Conservation (phyloP, 1,284 basidiomycete genomes). For the Hemileia vastatrix region DNA sequence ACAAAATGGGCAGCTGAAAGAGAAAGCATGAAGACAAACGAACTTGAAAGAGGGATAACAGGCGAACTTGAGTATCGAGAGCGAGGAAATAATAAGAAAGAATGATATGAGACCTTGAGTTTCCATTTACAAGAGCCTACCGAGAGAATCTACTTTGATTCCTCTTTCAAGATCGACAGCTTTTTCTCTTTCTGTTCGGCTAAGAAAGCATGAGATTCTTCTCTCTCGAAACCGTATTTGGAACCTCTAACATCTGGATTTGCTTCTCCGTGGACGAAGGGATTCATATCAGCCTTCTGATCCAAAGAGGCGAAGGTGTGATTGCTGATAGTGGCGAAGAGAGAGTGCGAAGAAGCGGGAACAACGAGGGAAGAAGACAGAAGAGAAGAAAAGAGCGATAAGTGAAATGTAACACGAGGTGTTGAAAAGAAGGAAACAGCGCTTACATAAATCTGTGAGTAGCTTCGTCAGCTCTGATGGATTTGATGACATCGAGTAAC, state of each 20-base stretch:
- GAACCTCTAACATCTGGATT: background rate
- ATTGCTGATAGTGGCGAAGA: background rate
- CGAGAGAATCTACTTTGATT: background rate
- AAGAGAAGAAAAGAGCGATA: background rate
- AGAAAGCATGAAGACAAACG: too few species aligned
- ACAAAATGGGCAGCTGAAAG: too few species aligned
- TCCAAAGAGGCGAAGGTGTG: background rate
- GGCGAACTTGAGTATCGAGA: too few species aligned
- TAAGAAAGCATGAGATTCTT: background rate
- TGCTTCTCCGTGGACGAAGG: background rate
- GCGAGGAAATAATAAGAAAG: too few species aligned
- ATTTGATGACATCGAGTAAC: constrained; percentile 32
- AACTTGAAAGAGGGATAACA: too few species aligned
- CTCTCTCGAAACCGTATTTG: background rate
- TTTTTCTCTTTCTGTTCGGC: background rate
- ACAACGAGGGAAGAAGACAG: background rate
- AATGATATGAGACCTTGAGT: too few species aligned
- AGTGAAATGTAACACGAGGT: background rate
- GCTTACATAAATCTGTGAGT: background rate
- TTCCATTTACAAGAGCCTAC: too few species aligned
- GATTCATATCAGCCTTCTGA: background rate
- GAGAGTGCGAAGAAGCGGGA: too few species aligned
- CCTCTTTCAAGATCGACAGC: background rate
- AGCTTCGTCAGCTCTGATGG: constrained; percentile 35
- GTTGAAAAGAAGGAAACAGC: background rate